phyloP scores from a whole-genome alignment of 1,139 yeast species.

The Zygosaccharomyces sapae region DNA sequence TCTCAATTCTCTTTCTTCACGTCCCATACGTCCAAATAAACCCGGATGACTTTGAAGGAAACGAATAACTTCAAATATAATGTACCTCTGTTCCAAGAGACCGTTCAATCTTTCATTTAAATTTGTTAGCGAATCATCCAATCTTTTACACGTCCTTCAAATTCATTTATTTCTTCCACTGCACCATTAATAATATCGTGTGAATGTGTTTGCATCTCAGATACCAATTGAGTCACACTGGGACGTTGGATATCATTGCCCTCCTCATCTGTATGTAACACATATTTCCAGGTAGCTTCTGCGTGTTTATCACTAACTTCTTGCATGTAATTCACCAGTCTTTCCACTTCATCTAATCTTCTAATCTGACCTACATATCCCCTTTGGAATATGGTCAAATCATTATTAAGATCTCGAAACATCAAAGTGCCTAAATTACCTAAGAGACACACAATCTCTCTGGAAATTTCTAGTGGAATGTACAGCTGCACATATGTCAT shows the following conservation, averaged over 20 bases:
- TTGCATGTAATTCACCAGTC: constrained; percentile 54
- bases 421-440: constrained; percentile 64
- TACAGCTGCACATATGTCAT: constrained; percentile 73
- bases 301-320: constrained; percentile 41
- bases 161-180: constrained; percentile 38
- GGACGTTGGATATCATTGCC: constrained; percentile 22
- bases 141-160: constrained; percentile 44
- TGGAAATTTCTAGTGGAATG: constrained; percentile 64
- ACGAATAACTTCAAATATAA: constrained; percentile 43
- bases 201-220: constrained; percentile 26
- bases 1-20: constrained; percentile 18
- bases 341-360: constrained; percentile 61
- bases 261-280: constrained; percentile 35
- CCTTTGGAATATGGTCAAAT: constrained; percentile 68
- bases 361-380: constrained; percentile 67
- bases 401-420: constrained; percentile 65
- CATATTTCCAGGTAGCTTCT: constrained; percentile 38
- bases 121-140: constrained; percentile 44
- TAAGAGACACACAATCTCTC: constrained; percentile 60
- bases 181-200: constrained; percentile 45
- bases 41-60: constrained; percentile 39
- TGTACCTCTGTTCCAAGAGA: constrained; percentile 49
- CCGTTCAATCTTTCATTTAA: constrained; percentile 38
- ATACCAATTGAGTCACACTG: constrained; percentile 19
- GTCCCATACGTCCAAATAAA: constrained; percentile 26